Evolutionary conservation across 768 basidiomycete species (phyloP).

Genomic region (Leucocoprinus leucothites): DNA sequence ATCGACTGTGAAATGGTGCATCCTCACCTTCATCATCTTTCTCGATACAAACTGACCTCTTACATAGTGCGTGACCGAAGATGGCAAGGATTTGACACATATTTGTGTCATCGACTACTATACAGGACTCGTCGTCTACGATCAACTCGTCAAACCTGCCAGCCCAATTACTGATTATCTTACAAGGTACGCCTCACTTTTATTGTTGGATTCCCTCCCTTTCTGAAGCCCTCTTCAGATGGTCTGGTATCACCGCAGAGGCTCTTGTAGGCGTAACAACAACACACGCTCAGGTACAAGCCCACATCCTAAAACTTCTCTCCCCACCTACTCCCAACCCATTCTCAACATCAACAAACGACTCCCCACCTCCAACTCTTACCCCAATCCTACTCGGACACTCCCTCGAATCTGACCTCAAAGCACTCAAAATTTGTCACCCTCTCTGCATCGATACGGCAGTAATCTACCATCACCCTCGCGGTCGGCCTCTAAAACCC

Average conservation of each 20-base stretch:
- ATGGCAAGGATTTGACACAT: slow-evolving; percentile 86
- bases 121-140: slow-evolving; percentile 73
- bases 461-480: slow-evolving; percentile 86
- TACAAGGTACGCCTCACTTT: slow-evolving; percentile 55
- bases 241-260: slow-evolving; percentile 89
- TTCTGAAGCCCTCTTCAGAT: slow-evolving; percentile 41
- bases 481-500: slow-evolving; percentile 90
- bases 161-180: slow-evolving; percentile 88
- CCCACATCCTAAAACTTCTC: slow-evolving; percentile 60
- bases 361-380: slow-evolving; percentile 25
- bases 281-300: slow-evolving; percentile 77
- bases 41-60: neutral
- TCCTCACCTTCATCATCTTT: slow-evolving; percentile 1
- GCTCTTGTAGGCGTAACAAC: slow-evolving; percentile 69
- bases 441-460: slow-evolving; percentile 91
- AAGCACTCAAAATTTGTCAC: slow-evolving; percentile 83
- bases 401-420: slow-evolving; percentile 92
- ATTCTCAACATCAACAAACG: slow-evolving; percentile 33
- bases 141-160: slow-evolving; percentile 84
- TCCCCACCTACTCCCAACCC: slow-evolving; percentile 46
- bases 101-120: slow-evolving; percentile 80
- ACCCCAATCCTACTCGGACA: slow-evolving; percentile 89
- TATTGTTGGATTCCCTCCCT: neutral
- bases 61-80: slow-evolving; percentile 78
- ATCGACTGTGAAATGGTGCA: slow-evolving; percentile 97